Base-by-base conservation (phyloP, 169 alveolate species). In the Plasmodium billcollinsi region DNA sequence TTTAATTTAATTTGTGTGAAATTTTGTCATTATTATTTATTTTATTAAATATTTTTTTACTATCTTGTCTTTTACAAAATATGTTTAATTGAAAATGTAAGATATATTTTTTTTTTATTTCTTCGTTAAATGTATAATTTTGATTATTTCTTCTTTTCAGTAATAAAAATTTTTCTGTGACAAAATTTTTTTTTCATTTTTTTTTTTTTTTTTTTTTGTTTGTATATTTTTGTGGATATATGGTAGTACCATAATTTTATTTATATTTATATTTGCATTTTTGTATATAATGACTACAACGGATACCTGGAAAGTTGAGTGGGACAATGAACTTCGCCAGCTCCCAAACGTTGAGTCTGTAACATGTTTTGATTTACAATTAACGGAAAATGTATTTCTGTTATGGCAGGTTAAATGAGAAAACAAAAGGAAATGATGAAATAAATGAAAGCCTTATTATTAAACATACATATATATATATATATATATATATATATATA, bases 311-410 rank as follows among this genome's bases (percentile, higher is more conserved):
- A 49, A 69, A 86, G 47, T 20, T 52, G 92, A 86, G 47, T 86
- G 92, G 92, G 88, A 86, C 88, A 59, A 14, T 6, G 92, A 86
- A 58, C 92, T 86, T 43, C 92, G 92, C 26, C 66, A 47, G 33
- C 33, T 70, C 54, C 92, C 92, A 20, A 74, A 86, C 15, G 92
- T 86, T 8, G 92, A 86, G 58, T 49, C 92, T 18, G 54, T 86
- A 45, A 65, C 86, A 33, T 67, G 62, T 20, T 29, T n/a, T 11
- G 92, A 86, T 73, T 39, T 86, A 21, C 61, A 86, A 47, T 15
- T 86, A 61, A 86, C 92, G 39, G 92, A 86, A 86, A 74, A 86
- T 72, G 61, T 86, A n/a, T 86, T 86, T 86, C 47, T 86, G 15
- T 49, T 86, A 39, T 86, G 92, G 92, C 86, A 73, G 92, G 92